Evolutionary conservation across 495 filamentous ascomycete genomes (phyloP).

Genomic region (Pseudomonodictys pantanalensis): DNA sequence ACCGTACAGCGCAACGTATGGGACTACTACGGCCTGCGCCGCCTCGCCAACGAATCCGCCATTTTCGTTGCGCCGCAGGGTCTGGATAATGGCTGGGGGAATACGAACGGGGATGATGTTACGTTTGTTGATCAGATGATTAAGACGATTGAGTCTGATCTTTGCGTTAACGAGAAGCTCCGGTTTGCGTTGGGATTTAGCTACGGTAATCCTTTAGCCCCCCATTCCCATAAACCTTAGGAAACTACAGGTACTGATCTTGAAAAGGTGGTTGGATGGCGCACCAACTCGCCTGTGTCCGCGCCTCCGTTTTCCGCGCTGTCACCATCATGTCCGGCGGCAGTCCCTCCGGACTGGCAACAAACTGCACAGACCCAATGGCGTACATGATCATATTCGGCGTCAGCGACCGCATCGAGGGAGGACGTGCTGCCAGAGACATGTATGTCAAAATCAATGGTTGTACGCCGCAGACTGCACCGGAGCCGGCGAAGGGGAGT

Average conservation of each 20-base stretch:
- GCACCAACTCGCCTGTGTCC: constrained; percentile 47
- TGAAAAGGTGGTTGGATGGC: constrained; percentile 44
- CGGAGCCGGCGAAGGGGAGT: constrained; percentile 37
- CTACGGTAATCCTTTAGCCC: constrained; percentile 41
- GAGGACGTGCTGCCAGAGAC: constrained; percentile 42
- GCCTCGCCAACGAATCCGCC: constrained; percentile 41
- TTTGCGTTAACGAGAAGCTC: constrained; percentile 48
- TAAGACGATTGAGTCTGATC: constrained; percentile 41
- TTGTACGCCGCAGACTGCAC: constrained; percentile 27
- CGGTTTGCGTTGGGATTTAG: constrained; percentile 51
- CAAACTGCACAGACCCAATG: constrained; percentile 42
- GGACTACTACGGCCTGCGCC: constrained; percentile 44
- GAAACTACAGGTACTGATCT: background rate
- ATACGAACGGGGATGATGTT: constrained; percentile 46
- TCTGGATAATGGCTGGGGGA: constrained; percentile 47
- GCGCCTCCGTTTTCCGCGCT: constrained; percentile 44
- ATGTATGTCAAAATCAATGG: constrained; percentile 45
- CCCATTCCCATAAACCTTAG: background rate
- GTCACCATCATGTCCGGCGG: constrained; percentile 48
- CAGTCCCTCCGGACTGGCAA: constrained; percentile 43
- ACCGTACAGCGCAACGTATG: constrained; percentile 22
- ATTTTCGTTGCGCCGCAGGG: constrained; percentile 48
- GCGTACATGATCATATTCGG: constrained; percentile 50
- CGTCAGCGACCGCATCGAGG: constrained; percentile 38
- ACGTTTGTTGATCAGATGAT: constrained; percentile 45